A percentile compares a stretch with the other conserved stretches of the same genome.
phyloP scores from a whole-genome alignment of 2,329 filamentous ascomycete genomes.

The Claviceps lovelessii region DNA sequence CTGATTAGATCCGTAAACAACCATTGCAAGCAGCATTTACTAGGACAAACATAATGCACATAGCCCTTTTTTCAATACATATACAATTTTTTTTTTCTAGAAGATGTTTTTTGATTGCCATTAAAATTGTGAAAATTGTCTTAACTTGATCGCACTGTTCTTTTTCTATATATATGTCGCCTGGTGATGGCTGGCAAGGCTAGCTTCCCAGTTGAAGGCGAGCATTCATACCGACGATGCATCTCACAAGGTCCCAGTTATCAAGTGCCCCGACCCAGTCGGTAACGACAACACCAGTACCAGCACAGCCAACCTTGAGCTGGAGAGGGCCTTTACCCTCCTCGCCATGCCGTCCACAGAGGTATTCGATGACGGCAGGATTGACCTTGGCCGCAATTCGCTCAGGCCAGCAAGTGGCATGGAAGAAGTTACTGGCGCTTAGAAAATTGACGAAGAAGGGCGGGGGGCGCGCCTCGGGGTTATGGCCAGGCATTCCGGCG shows the following conservation, averaged over 20 bases:
- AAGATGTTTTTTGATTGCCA: background rate
- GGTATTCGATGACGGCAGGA: conserved; percentile 52
- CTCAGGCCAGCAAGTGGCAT: conserved; percentile 81
- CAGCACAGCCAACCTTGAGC: conserved; percentile 50
- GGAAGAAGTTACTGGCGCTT: conserved; percentile 89
- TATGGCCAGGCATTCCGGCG: conserved; percentile 20
- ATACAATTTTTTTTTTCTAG: background rate
- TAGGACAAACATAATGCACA: background rate
- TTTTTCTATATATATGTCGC: background rate
- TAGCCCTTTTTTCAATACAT: background rate
- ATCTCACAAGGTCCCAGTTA: conserved; percentile 81
- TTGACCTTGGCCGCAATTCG: conserved; percentile 79
- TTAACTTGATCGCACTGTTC: background rate
- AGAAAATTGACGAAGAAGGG: conserved; percentile 86
- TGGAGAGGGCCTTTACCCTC: conserved; percentile 33
- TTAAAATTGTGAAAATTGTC: background rate
- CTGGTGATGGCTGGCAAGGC: background rate
- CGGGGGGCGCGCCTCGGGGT: conserved; percentile 19
- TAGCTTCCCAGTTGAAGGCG: conserved; percentile 38
- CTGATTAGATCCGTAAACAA: background rate
- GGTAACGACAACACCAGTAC: conserved; percentile 77
- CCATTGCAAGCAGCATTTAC: background rate
- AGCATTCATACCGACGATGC: conserved; percentile 84
- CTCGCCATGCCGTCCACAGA: conserved; percentile 43
- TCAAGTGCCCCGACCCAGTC: conserved; percentile 82